phyloP scores from a whole-genome alignment of 257 asterid species.

The Forsythia suspensa region DNA sequence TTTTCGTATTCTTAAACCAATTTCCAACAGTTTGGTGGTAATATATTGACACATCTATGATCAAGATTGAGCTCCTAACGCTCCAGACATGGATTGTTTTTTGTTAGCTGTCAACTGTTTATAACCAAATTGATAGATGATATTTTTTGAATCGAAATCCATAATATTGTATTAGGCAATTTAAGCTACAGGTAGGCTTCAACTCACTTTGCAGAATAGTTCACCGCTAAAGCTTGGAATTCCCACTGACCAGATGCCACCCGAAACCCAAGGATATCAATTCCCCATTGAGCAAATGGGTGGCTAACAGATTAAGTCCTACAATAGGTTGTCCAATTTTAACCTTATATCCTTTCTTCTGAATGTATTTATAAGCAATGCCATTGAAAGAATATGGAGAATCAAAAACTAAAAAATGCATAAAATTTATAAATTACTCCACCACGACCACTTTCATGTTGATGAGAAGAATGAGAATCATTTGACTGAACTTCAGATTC shows the following conservation, averaged over 20 bases:
- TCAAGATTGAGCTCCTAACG: too few species aligned
- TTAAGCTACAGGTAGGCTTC: too few species aligned
- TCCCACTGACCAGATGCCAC: not conserved
- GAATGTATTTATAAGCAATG: not conserved
- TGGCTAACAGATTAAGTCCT: not conserved
- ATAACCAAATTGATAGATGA: too few species aligned
- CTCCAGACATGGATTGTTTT: too few species aligned
- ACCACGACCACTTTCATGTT: slow-evolving; percentile 70
- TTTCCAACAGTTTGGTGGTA: too few species aligned
- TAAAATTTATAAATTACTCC: slow-evolving; percentile 18
- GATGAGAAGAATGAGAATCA: slow-evolving; percentile 64
- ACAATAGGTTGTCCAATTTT: not conserved
- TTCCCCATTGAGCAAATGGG: not conserved
- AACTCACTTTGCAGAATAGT: too few species aligned
- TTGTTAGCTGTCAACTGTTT: too few species aligned
- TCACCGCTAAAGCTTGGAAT: not conserved
- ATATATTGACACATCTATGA: too few species aligned
- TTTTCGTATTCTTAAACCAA: too few species aligned
- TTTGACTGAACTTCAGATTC: slow-evolving; percentile 72
- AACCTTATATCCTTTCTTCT: not conserved
- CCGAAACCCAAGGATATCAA: not conserved
- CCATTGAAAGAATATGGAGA: not conserved
- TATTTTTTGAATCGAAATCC: too few species aligned
- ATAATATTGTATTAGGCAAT: too few species aligned
- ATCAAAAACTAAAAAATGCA: not conserved